Base-by-base conservation (phyloP, 192 early-diverging fungal species). In the Coemansia biformis region DNA sequence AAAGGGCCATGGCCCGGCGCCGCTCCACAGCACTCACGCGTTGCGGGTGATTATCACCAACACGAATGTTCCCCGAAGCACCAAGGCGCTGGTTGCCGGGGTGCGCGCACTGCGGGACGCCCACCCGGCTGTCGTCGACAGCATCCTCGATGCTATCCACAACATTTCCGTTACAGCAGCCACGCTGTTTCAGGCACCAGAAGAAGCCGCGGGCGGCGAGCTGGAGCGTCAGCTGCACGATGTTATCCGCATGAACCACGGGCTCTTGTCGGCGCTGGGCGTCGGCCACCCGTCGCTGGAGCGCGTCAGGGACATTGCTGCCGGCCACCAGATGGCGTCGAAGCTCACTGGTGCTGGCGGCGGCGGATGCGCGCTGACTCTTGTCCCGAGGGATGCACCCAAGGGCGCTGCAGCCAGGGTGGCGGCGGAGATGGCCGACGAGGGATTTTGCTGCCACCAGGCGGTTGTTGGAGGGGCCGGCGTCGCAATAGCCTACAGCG, bases 281-380 rank as follows among this genome's bases (percentile, higher is more conserved):
- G 90, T 95, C 6, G 83, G 88, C 18, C 93, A 97, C 60, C 79
- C 84, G 23, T 56, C 79, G 23, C 62, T 97, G 3, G 96, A 99
- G 42, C 83, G 63, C 23, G 75, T 99, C 14, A 63, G 86, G 7
- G 64, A 61, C 11, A 84, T 89, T 14, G 81, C 89, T 0, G 59
- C 66, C 1, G 22, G 53, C n/a, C 59, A 78, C 32, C 78, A 76
- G 0, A 63, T 96, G 53, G 76, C 78, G 24, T 80, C 90, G 15
- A 99, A 99, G 68, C 66, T 99, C 24, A 99, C 96, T 4, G 96
- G 96, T 24, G 92, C 91, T 19, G 94, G 96, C 22, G 96, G 96
- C 33, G 96, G 96, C 45, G 96, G 96, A 11, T 99, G 96, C 63
- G 88, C 88, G 16, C 56, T 99, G 39, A 90, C 89, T 0, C 67